Evolutionary conservation across 768 basidiomycete genomes (phyloP).

Genomic region (Tricholoma matsutake): DNA sequence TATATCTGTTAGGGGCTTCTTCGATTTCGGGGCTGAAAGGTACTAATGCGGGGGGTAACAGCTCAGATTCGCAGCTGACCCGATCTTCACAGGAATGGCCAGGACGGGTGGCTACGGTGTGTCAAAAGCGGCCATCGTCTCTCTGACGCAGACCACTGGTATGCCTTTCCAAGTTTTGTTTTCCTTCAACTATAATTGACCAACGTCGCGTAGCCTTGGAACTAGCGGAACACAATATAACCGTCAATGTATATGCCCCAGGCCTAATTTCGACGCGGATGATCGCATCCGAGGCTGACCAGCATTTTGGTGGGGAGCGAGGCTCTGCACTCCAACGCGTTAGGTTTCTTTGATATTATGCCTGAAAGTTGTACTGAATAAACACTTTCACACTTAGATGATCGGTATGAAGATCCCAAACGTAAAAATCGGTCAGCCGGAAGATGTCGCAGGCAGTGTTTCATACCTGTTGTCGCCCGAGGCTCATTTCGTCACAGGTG

Average conservation of each 20-base stretch:
- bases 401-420: not conserved
- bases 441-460: slow-evolving; percentile 35
- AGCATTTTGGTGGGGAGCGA: not conserved
- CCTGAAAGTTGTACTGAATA: not conserved
- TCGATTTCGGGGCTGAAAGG: slow-evolving; percentile 5
- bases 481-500: slow-evolving; percentile 33
- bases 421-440: slow-evolving; percentile 5
- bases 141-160: slow-evolving; percentile 6
- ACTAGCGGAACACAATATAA: not conserved
- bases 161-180: not conserved
- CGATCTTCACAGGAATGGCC: slow-evolving; percentile 20
- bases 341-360: not conserved
- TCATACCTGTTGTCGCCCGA: slow-evolving; percentile 32
- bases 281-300: not conserved
- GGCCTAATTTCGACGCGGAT: not conserved
- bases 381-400: not conserved
- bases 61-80: no score
- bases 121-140: slow-evolving; percentile 23
- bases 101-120: slow-evolving; percentile 16
- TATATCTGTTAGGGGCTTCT: not conserved
- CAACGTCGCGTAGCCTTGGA: not conserved
- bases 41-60: not conserved
- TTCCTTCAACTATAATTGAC: not conserved
- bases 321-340: not conserved
- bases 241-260: not conserved